A percentile compares a stretch with the other conserved stretches of the same genome.
Conservation (phyloP, 345 rosid species). For the Lepidium africanum region DNA sequence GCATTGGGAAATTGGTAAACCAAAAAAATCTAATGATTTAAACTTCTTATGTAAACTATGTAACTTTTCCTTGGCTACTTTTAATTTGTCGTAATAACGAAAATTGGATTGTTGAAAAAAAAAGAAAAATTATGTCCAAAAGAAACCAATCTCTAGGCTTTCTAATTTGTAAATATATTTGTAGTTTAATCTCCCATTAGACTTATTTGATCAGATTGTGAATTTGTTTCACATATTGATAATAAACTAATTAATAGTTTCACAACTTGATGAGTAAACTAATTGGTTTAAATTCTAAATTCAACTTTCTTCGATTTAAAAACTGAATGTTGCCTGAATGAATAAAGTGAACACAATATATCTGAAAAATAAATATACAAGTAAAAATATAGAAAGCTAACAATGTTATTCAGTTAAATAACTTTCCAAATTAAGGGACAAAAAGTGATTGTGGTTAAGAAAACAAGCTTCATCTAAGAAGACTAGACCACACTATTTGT, state of each 20-base stretch:
- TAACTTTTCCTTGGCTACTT: too few relatives aligned
- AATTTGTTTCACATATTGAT: too few relatives aligned
- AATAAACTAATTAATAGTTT: too few relatives aligned
- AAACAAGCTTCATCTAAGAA: slow-evolving; percentile 1
- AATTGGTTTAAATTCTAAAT: neutral
- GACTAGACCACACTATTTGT: slow-evolving; percentile 3
- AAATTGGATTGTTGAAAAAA: too few relatives aligned
- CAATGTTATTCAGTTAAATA: neutral
- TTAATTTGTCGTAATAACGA: too few relatives aligned
- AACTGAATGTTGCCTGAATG: neutral
- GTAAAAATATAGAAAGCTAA: neutral
- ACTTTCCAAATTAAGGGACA: neutral
- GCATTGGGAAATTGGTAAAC: too few relatives aligned
- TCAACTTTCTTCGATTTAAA: neutral
- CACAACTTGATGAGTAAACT: neutral
- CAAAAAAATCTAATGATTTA: too few relatives aligned
- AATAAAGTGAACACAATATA: neutral
- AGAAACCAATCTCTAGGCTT: too few relatives aligned
- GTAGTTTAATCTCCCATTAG: neutral
- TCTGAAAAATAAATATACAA: too few relatives aligned
- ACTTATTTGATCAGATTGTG: neutral
- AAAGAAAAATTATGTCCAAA: too few relatives aligned
- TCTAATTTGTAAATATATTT: too few relatives aligned
- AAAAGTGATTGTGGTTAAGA: neutral
- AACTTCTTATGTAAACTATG: too few relatives aligned